Base-by-base conservation (phyloP, 768 basidiomycete species). In the Lyophyllum semitale region DNA sequence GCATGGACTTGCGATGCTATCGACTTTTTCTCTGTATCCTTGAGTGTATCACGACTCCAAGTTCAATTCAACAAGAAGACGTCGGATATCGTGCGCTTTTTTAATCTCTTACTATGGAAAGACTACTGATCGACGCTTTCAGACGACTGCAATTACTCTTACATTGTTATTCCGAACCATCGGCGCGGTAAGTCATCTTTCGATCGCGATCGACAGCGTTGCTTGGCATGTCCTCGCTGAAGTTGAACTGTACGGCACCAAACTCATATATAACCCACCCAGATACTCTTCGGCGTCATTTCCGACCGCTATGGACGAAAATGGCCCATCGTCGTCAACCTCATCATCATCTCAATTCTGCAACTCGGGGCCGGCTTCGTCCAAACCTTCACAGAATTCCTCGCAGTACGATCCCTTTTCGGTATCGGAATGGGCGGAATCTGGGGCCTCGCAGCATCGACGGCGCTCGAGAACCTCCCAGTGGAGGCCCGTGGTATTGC, bases 251-350 rank as follows among this genome's bases (percentile, higher is more conserved):
- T 5, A 30, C 29, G 11, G 11, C 29, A 11, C 11, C 29, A 6
- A 11, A 30, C 29, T 30, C 29, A 30, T 30, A 30, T 30, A 11
- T n/a, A n/a, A n/a, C n/a, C n/a, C n/a, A n/a, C n/a, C n/a, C 55
- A 78, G 77, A 62, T 93, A 45, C 73, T 94, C 60, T 95, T 96
- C 61, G 94, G 93, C 42, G 68, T 94, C 37, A 62, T 88, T n/a
- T 90, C 89, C 1, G 95, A 97, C 68, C 84, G 95, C 3, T 96
- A 78, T 67, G 95, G 95, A 4, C 83, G 95, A 29, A 95, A 95
- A 78, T 98, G 94, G 93, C 94, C 94, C 5, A 77, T 95, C 3
- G 84, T 95, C 27, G 59, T 63, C 59, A 95, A 94, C 68, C 77
- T 95, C 18, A 40, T 93, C 23, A 65, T 95, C 42, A 82, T 93